These are phyloP conservation scores for Xylaria acuta DNA, from an alignment of 495 filamentous ascomycete genomes.

Conservation along the genomic window DNA sequence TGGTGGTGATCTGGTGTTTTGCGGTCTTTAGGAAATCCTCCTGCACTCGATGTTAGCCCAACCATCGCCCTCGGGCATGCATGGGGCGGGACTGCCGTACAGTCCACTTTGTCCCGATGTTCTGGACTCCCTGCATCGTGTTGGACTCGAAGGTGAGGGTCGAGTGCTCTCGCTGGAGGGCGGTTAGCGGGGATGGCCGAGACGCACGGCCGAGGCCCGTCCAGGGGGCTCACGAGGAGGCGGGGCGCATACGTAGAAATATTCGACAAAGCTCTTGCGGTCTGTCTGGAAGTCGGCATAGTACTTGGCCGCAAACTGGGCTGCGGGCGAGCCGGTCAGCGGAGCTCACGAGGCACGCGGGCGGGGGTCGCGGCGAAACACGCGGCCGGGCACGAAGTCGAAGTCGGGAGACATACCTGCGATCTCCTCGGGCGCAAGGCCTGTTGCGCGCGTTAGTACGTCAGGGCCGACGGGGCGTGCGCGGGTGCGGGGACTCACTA, in stretches of 20 bases:
- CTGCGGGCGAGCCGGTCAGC: slow-evolving; percentile 6
- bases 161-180: slow-evolving; percentile 73
- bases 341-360: background rate
- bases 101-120: slow-evolving; percentile 72
- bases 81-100: slow-evolving; percentile 10
- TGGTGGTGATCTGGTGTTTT: slow-evolving; percentile 66
- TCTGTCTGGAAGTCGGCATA: slow-evolving; percentile 15
- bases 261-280: slow-evolving; percentile 22
- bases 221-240: slow-evolving; percentile 12
- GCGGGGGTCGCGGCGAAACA: background rate
- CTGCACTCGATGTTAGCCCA: slow-evolving; percentile 17
- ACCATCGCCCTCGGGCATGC: background rate
- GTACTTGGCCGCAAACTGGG: slow-evolving; percentile 27
- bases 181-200: slow-evolving; percentile 12
- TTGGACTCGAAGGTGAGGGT: slow-evolving; percentile 90
- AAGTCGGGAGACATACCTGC: slow-evolving; percentile 22
- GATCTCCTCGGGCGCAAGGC: slow-evolving; percentile 25
- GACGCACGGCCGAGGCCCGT: slow-evolving; percentile 2
- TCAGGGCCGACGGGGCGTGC: background rate
- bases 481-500: slow-evolving; percentile 19
- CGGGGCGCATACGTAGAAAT: slow-evolving; percentile 28
- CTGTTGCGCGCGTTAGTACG: slow-evolving; percentile 20
- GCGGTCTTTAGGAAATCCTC: slow-evolving; percentile 58
- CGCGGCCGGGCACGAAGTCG: background rate
- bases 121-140: slow-evolving; percentile 60